These are phyloP conservation scores for Colletotrichum costaricense DNA, from an alignment of 2,329 filamentous ascomycete genomes.

Conservation along the genomic window DNA sequence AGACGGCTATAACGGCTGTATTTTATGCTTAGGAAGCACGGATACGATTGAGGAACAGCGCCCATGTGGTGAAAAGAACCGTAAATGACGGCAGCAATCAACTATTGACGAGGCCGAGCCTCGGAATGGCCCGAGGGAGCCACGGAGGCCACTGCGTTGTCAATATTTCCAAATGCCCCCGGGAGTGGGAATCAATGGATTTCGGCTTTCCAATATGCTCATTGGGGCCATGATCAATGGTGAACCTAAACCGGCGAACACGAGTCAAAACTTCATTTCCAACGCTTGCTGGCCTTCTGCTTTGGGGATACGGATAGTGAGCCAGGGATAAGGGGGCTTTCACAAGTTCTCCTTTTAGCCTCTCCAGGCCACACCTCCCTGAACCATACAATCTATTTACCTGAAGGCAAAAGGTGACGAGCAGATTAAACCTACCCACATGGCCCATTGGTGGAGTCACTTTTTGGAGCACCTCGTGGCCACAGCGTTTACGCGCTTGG, in stretches of 20 bases:
- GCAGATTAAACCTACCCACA: slow-evolving; percentile 20
- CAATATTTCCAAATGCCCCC: background rate
- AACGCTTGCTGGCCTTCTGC: background rate
- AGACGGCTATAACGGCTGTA: background rate
- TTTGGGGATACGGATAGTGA: slow-evolving; percentile 12
- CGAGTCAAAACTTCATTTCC: slow-evolving; percentile 27
- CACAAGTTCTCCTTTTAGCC: background rate
- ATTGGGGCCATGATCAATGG: slow-evolving; percentile 8
- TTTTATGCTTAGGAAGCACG: background rate
- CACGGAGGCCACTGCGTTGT: background rate
- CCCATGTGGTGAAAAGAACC: background rate
- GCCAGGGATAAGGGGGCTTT: background rate
- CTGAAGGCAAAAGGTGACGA: background rate
- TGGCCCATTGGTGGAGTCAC: slow-evolving; percentile 13
- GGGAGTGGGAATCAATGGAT: background rate
- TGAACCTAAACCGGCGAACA: slow-evolving; percentile 3
- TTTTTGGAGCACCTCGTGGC: background rate
- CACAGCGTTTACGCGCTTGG: background rate
- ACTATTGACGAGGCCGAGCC: background rate
- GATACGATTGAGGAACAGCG: background rate
- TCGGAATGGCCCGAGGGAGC: background rate
- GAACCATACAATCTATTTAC: background rate
- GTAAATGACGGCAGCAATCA: background rate
- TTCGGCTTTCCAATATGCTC: slow-evolving; percentile 6
- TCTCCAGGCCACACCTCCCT: background rate